A percentile compares a stretch with the other conserved stretches of the same genome.
phyloP scores from a whole-genome alignment of 345 rosid species.

The Draba incana region DNA sequence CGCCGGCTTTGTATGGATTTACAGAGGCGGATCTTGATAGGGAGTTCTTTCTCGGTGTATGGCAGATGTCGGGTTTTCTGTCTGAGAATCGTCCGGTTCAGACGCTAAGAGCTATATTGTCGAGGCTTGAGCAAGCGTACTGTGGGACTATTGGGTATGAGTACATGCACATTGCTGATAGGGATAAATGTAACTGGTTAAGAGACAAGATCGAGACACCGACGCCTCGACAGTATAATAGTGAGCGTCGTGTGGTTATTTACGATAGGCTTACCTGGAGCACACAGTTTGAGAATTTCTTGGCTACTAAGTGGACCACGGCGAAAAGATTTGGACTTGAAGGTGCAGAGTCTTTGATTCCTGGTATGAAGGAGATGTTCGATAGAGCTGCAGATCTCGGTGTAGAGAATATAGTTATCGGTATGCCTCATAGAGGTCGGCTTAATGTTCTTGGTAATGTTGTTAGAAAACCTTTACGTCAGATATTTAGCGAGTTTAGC shows the following conservation, averaged over 20 bases:
- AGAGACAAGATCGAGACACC: constrained; percentile 90
- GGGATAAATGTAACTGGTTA: constrained; percentile 80
- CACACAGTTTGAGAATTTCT: constrained; percentile 82
- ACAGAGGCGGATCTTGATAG: constrained; percentile 74
- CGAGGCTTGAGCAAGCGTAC: constrained; percentile 84
- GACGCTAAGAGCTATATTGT: constrained; percentile 69
- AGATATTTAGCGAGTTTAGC: constrained; percentile 79
- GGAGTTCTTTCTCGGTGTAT: constrained; percentile 79
- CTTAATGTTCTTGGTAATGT: constrained; percentile 80
- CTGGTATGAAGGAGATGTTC: constrained; percentile 93
- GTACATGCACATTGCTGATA: constrained; percentile 86
- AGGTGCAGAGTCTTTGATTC: constrained; percentile 86
- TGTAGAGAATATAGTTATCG: constrained; percentile 82
- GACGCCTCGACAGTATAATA: constrained; percentile 65
- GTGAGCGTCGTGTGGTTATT: constrained; percentile 71
- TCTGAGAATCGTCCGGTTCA: constrained; percentile 90
- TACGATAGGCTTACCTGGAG: constrained; percentile 87
- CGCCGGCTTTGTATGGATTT: constrained; percentile 68
- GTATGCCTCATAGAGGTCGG: constrained; percentile 83
- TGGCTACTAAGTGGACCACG: constrained; percentile 87
- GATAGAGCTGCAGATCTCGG: constrained; percentile 81
- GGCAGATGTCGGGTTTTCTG: constrained; percentile 79
- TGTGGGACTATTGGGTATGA: constrained; percentile 83
- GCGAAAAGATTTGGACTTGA: constrained; percentile 92
- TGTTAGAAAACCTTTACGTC: constrained; percentile 77